Base-by-base conservation (phyloP, 2,329 filamentous ascomycete species). In the Periglandula ipomoeae region DNA sequence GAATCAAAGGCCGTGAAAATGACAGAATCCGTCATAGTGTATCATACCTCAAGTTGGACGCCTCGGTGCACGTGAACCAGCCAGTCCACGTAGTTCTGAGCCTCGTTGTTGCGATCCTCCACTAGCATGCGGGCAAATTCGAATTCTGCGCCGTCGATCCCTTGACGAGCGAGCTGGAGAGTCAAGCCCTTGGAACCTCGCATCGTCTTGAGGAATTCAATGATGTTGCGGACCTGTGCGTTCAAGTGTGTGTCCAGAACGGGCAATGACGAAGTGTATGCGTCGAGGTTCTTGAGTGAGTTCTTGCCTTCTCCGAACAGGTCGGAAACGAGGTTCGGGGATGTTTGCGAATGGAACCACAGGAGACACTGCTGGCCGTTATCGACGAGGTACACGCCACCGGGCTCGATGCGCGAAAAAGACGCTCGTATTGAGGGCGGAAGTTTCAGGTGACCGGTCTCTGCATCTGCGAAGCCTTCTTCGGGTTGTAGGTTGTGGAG, bases 41-140 rank as follows among this genome's bases (percentile, higher is more conserved):
- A 26, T 68, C 77, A 68, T 66, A 85, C 81, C 78, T 98, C 93
- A 55, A 95, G 74, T 64, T 95, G 90, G 55, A 98, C 93, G 57
- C 87, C 84, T 59, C 91, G 85, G 69, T 98, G 93, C 53, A 97
- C 78, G 67, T 95, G 87, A 50, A 98, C 93, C 60, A 98, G 74
- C 93, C 93, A 98, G 70, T 98, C 93, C 30, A 97, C 93, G 67
- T 97, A 98, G 63, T 87, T 95, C 70, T 95, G 90, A 32, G 93
- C 93, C 70, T 98, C 93, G 57, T 95, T 95, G 66, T 97, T 97
- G 55, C 93, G 80, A 63, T 98, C 93, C 69, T 98, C 93, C 27
- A 95, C 82, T 56, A 98, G 68, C 68, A 94, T 74, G 47, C 90
- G 76, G 7, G 93, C 93, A 72, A 97, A 98, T 67, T 98, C 93